These are phyloP conservation scores for Sporothrix variecibatus DNA, from an alignment of 2,329 filamentous ascomycete species.

Conservation along the genomic window DNA sequence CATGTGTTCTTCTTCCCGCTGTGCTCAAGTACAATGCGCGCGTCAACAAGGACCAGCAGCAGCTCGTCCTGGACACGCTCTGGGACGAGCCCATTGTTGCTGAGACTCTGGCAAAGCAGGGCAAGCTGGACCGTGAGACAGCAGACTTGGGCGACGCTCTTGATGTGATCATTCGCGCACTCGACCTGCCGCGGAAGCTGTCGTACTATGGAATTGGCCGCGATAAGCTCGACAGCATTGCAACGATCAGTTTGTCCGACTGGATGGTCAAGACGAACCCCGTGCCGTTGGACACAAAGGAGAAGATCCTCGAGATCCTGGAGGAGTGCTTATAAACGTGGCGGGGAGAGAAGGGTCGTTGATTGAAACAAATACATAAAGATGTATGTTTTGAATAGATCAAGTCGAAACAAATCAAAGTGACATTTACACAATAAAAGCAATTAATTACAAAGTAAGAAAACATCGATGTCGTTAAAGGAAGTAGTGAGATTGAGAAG, in stretches of 20 bases:
- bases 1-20: slow-evolving; percentile 54
- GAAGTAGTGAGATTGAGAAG: not conserved
- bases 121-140: slow-evolving; percentile 32
- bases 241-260: slow-evolving; percentile 49
- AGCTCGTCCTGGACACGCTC: slow-evolving; percentile 42
- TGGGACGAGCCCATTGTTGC: slow-evolving; percentile 40
- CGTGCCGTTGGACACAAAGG: slow-evolving; percentile 46
- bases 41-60: slow-evolving; percentile 44
- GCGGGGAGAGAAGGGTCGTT: too few relatives aligned
- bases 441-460: not conserved
- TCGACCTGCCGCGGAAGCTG: slow-evolving; percentile 53
- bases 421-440: not conserved
- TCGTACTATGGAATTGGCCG: slow-evolving; percentile 49
- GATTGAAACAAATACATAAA: not conserved
- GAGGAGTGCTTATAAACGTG: slow-evolving; percentile 37
- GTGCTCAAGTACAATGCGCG: slow-evolving; percentile 53
- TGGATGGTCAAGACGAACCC: slow-evolving; percentile 49
- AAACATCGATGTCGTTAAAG: not conserved
- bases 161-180: slow-evolving; percentile 48
- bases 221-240: slow-evolving; percentile 49
- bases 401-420: not conserved
- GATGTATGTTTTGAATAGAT: not conserved
- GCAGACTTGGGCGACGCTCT: slow-evolving; percentile 51
- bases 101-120: slow-evolving; percentile 37
- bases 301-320: slow-evolving; percentile 52